These are phyloP conservation scores for Dianthus caryophyllus DNA, from an alignment of 148 eudicot genomes.

Conservation along the genomic window DNA sequence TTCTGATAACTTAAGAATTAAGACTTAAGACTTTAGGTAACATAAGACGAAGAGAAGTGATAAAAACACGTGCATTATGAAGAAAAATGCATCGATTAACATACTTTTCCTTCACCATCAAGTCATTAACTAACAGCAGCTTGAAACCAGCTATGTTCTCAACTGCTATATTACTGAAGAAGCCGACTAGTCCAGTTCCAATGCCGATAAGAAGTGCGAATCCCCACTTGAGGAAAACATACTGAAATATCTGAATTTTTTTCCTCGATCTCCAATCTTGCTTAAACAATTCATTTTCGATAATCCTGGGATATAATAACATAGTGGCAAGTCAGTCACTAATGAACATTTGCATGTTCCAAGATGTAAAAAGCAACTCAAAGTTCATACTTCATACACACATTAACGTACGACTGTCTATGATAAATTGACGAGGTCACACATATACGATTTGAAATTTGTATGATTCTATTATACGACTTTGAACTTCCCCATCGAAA, in stretches of 20 bases:
- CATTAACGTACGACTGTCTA: neutral
- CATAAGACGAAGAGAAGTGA: too few relatives aligned
- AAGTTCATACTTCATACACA: neutral
- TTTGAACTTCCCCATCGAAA: neutral
- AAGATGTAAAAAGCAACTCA: neutral
- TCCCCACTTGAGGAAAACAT: slow-evolving; percentile 47
- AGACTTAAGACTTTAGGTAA: too few relatives aligned
- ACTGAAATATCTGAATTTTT: slow-evolving; percentile 42
- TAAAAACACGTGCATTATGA: neutral
- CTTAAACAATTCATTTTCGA: slow-evolving; percentile 49
- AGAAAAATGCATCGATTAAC: slow-evolving; percentile 2
- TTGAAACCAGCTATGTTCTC: slow-evolving; percentile 51
- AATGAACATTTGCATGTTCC: neutral
- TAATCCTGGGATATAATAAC: slow-evolving; percentile 31
- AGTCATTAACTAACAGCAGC: slow-evolving; percentile 31
- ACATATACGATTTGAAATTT: neutral
- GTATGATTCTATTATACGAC: neutral
- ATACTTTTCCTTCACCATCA: slow-evolving; percentile 40
- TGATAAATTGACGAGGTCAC: neutral
- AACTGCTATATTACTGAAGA: slow-evolving; percentile 45
- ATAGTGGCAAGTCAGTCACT: slow-evolving; percentile 4
- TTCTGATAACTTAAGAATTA: too few relatives aligned
- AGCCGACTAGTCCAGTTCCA: slow-evolving; percentile 42
- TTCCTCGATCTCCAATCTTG: slow-evolving; percentile 59
- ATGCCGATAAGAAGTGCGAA: slow-evolving; percentile 45